These are phyloP conservation scores for Kodamaea lidongshanica DNA, from an alignment of 805 yeast genomes.

Conservation along the genomic window DNA sequence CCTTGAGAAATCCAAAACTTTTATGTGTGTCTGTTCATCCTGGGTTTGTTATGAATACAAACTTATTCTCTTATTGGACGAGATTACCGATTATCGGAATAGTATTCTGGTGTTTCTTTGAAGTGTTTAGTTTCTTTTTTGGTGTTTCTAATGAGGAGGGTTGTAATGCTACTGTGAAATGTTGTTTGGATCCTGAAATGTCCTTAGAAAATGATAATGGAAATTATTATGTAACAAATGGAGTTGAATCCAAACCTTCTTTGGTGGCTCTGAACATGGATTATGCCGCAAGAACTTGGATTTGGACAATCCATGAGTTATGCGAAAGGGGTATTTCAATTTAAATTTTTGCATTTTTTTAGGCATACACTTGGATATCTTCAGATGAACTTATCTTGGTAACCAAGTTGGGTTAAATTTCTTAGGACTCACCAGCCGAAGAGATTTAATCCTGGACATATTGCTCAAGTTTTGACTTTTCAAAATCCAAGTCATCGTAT, in stretches of 20 bases:
- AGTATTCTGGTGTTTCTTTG: constrained; percentile 65
- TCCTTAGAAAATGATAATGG: constrained; percentile 58
- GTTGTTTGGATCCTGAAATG: constrained; percentile 51
- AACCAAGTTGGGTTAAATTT: neutral
- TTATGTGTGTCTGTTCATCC: constrained; percentile 69
- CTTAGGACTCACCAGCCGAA: constrained; percentile 2
- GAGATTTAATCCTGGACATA: neutral
- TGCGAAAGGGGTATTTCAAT: constrained; percentile 39
- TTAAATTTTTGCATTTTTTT: constrained; percentile 1
- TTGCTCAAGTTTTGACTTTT: constrained; percentile 1
- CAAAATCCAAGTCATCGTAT: constrained; percentile 8
- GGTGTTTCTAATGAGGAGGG: constrained; percentile 75
- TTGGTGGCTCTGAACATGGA: constrained; percentile 49
- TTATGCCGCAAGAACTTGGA: constrained; percentile 67
- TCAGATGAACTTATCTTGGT: neutral
- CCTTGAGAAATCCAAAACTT: constrained; percentile 61
- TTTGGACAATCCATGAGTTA: constrained; percentile 65
- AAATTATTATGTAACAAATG: constrained; percentile 58
- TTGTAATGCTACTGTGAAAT: constrained; percentile 54
- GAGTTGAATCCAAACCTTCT: constrained; percentile 52
- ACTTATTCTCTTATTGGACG: constrained; percentile 70
- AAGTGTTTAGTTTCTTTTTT: constrained; percentile 58
- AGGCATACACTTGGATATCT: neutral
- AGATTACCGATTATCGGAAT: constrained; percentile 72
- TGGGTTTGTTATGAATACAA: constrained; percentile 80